These are phyloP conservation scores for Phaeolepiota aurea DNA, from an alignment of 768 basidiomycete genomes.

Conservation along the genomic window DNA sequence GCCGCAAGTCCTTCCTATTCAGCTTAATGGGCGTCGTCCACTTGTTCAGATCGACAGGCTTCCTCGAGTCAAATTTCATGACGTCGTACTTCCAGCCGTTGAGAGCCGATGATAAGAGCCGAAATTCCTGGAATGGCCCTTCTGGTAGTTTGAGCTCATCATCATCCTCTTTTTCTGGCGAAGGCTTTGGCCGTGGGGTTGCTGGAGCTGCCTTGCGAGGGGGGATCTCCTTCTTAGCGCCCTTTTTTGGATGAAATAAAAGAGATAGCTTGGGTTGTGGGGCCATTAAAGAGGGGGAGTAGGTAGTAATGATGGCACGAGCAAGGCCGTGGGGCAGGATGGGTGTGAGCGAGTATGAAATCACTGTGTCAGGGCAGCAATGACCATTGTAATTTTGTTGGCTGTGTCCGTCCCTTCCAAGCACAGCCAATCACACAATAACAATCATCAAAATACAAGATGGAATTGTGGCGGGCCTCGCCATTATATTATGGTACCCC, in stretches of 20 bases:
- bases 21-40: conserved; percentile 78
- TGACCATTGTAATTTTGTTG: too few relatives aligned
- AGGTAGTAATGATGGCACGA: neutral
- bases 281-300: conserved; percentile 21
- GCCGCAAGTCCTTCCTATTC: conserved; percentile 75
- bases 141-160: conserved; percentile 57
- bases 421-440: too few relatives aligned
- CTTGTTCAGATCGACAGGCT: conserved; percentile 55
- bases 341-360: neutral
- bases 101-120: conserved; percentile 68
- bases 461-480: too few relatives aligned
- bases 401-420: too few relatives aligned
- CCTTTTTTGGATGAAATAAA: conserved; percentile 68
- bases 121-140: conserved; percentile 66
- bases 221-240: conserved; percentile 26
- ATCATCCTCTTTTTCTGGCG: conserved; percentile 24
- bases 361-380: too few relatives aligned
- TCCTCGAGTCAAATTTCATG: conserved; percentile 82
- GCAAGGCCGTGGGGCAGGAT: neutral
- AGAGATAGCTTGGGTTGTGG: conserved; percentile 34
- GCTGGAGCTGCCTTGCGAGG: conserved; percentile 30
- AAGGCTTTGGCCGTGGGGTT: conserved; percentile 29
- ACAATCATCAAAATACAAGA: too few relatives aligned
- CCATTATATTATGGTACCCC: too few relatives aligned
- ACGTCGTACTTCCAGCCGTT: conserved; percentile 90